Conservation (phyloP, 2,329 filamentous ascomycete species). For the Colletotrichum gloeosporioides region DNA sequence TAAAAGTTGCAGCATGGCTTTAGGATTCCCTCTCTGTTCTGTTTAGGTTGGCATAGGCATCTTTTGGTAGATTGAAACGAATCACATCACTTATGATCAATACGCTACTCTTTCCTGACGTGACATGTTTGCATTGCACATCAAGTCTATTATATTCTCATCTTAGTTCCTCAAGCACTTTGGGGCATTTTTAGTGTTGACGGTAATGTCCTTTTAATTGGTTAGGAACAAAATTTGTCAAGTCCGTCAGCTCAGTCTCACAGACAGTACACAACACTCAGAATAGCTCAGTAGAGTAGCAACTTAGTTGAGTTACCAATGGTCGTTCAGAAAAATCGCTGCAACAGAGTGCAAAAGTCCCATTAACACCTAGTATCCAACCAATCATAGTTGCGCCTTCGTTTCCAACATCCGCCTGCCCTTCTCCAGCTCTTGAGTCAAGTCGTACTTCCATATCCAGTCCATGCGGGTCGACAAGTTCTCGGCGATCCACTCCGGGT, state of each 20-base stretch:
- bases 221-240: too few relatives aligned
- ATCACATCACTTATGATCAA: background rate
- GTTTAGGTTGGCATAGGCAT: background rate
- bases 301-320: too few relatives aligned
- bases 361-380: background rate
- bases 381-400: background rate
- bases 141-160: too few relatives aligned
- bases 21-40: constrained; percentile 1
- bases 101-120: fast-evolving
- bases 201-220: too few relatives aligned
- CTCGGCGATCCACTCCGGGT: constrained; percentile 3
- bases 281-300: too few relatives aligned
- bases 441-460: constrained; percentile 15
- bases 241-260: too few relatives aligned
- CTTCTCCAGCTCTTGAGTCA: constrained; percentile 4
- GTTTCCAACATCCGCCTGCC: background rate
- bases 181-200: too few relatives aligned
- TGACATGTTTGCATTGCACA: background rate
- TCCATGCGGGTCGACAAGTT: constrained; percentile 5
- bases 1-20: constrained; percentile 1
- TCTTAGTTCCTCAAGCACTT: too few relatives aligned
- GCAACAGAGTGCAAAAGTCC: too few relatives aligned
- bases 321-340: too few relatives aligned
- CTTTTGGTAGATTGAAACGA: background rate
- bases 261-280: too few relatives aligned